Base-by-base conservation (phyloP, 2,329 filamentous ascomycete genomes). In the Cercospora brassicicola region DNA sequence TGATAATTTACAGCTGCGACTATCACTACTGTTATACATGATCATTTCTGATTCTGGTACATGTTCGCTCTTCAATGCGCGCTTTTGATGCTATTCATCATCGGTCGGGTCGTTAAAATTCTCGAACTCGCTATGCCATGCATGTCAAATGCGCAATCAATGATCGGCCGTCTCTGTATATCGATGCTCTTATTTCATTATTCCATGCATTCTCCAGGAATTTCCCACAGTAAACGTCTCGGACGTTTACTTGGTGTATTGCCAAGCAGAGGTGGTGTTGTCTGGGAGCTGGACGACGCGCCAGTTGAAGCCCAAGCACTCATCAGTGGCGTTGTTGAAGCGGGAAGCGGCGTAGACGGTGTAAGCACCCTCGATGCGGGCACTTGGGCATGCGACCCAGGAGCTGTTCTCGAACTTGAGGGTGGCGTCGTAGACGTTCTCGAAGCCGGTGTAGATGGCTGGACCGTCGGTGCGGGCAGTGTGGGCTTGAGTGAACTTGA, bases 401-500 rank as follows among this genome's bases (percentile, higher is more conserved):
- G 65, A 65, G 18, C 61, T 59, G 7, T 57, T 53, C 62, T 69
- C 65, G 56, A 69, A 72, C 28, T 69, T 51, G 10, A 72, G 65
- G 3, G 51, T 51, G 1, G 62, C 66, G 28, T 63, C 65, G 30
- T 53, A 36, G 33, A 61, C 61, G 36, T 64, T 62, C 13, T 55
- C 48, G 71, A 74, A 77, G 48, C 76, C 76, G 26, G 62, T 64
- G 39, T 33, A 60, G 48, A 72, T 65, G n/a, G 75, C 69, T 53
- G 69, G 73, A 3, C 69, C 59, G 15, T 74, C 71, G 15, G 71
- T 71, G 28, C 51, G 39, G 26, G 68, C 72, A 15, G 73, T 74
- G 73, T 78, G 75, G 9, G 75, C 71, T 36, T 65, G 56, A 9
- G 75, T 77, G 73, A 74, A 78, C 51, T 69, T 70, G 23, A 78